These are phyloP conservation scores for Trametopsis cervina DNA, from an alignment of 768 basidiomycete species.

Conservation along the genomic window DNA sequence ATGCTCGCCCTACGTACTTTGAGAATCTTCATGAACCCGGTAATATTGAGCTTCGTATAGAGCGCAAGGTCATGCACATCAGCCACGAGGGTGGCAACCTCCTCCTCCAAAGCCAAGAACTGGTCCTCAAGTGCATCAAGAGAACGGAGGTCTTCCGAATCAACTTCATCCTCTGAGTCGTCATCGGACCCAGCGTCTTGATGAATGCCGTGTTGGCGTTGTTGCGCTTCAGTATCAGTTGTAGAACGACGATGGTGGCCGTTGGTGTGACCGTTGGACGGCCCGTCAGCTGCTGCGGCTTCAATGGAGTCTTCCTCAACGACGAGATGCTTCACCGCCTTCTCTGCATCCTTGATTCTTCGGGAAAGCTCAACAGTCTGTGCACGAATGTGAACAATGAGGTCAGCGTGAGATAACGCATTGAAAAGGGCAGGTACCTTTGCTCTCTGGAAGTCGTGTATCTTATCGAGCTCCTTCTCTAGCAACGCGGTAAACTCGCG, in stretches of 20 bases:
- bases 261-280: conserved; percentile 11
- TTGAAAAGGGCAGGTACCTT: conserved; percentile 45
- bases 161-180: conserved; percentile 39
- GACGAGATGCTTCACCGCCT: conserved; percentile 74
- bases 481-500: conserved; percentile 72
- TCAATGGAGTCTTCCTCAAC: conserved; percentile 35
- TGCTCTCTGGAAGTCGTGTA: conserved; percentile 85
- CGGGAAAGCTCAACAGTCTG: conserved; percentile 77
- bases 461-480: conserved; percentile 85
- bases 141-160: conserved; percentile 44
- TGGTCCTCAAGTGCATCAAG: conserved; percentile 76
- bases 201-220: conserved; percentile 35
- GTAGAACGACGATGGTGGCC: conserved; percentile 13
- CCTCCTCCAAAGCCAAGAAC: conserved; percentile 86
- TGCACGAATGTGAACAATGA: background rate
- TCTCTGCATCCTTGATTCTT: conserved; percentile 79
- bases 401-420: background rate
- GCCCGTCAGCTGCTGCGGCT: conserved; percentile 1
- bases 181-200: conserved; percentile 73
- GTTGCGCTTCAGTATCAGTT: conserved; percentile 52
- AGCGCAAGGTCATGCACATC: conserved; percentile 88
- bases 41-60: conserved; percentile 95
- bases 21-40: conserved; percentile 97
- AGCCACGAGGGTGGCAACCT: conserved; percentile 91
- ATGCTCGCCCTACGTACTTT: conserved; percentile 75